phyloP scores from a whole-genome alignment of 2,329 filamentous ascomycete species.

The Macrophomina tecta region DNA sequence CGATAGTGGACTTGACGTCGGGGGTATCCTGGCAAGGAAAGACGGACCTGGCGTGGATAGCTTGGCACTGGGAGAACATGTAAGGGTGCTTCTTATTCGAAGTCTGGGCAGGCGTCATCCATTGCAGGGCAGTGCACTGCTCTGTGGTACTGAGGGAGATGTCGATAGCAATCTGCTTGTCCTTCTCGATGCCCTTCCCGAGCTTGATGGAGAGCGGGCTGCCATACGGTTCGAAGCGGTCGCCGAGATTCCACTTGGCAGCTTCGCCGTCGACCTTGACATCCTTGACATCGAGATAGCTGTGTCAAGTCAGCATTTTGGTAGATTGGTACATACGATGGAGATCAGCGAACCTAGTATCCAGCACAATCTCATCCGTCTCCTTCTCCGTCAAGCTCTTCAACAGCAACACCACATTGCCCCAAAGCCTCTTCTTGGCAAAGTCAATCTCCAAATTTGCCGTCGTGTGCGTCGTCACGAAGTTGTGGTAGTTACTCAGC shows the following conservation, averaged over 20 bases:
- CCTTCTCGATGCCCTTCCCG: conserved; percentile 53
- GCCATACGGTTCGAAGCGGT: conserved; percentile 75
- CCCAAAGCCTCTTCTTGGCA: conserved; percentile 74
- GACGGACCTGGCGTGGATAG: conserved; percentile 90
- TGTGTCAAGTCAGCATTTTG: conserved; percentile 30
- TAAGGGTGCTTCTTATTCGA: conserved; percentile 96
- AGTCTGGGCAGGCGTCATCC: conserved; percentile 91
- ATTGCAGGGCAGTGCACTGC: conserved; percentile 90
- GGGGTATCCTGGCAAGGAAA: conserved; percentile 98
- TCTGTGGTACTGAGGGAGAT: conserved; percentile 82
- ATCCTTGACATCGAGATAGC: conserved; percentile 73
- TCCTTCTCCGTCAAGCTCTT: conserved; percentile 76
- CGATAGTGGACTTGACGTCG: conserved; percentile 94
- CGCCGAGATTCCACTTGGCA: conserved; percentile 72
- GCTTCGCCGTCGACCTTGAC: conserved; percentile 72
- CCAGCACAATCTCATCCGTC: conserved; percentile 76
- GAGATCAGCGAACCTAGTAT: conserved; percentile 64
- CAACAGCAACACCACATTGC: conserved; percentile 76
- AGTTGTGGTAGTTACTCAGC: conserved; percentile 87
- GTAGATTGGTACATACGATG: background rate
- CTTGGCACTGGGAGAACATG: conserved; percentile 98
- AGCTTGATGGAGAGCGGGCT: conserved; percentile 69
- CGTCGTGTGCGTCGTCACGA: conserved; percentile 81
- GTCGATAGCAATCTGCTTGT: conserved; percentile 56
- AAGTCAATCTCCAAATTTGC: conserved; percentile 87